Base-by-base conservation (phyloP, 73 alveolate genomes). In the Paramecium tetraurelia region DNA sequence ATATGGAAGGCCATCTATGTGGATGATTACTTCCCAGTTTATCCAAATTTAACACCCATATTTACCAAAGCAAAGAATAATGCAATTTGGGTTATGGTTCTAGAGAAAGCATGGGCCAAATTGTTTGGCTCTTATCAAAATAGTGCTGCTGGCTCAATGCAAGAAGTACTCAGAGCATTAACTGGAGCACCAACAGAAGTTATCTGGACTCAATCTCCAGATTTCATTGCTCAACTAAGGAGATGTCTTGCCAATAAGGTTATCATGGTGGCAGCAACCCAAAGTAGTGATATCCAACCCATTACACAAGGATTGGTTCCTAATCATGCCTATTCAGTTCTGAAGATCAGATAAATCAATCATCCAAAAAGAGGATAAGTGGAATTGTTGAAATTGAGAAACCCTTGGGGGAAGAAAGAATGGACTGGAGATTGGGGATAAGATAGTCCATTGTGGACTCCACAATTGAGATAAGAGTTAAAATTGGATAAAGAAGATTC, bases 101-200 rank as follows among this genome's bases (percentile, higher is more conserved):
- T 98, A 21, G 99, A 98, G 89, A 98, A 98, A 92, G 99, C 99
- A 4, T 97, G 99, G 99, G 99, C 99, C 5, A 98, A 98, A 95
- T 85, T 97, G 12, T 96, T 96, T 94, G 99, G 99, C 16, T 92
- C 95, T 88, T 98, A 98, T 92, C 97, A 95, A 29, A 96, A 97
- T 59, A 95, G 97, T 36, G 92, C 95, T 33, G 99, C 99, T 12
- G 97, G 97, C 1, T 93, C 98, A 7, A 93, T 97, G 72, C 97
- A 97, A 11, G 99, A 93, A 53, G 87, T 98, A 16, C 94, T 98
- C 58, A 95, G 95, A 68, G 95, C 94, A 70, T 92, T 98, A 77
- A 97, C 99, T 4, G 99, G 99, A 22, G 99, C 99, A 11, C 98
- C 98, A 31, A 80, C 98, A 87, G 92, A 95, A 92, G 68, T 97